phyloP scores from a whole-genome alignment of 2,329 filamentous ascomycete genomes.

The Exophiala sideris region DNA sequence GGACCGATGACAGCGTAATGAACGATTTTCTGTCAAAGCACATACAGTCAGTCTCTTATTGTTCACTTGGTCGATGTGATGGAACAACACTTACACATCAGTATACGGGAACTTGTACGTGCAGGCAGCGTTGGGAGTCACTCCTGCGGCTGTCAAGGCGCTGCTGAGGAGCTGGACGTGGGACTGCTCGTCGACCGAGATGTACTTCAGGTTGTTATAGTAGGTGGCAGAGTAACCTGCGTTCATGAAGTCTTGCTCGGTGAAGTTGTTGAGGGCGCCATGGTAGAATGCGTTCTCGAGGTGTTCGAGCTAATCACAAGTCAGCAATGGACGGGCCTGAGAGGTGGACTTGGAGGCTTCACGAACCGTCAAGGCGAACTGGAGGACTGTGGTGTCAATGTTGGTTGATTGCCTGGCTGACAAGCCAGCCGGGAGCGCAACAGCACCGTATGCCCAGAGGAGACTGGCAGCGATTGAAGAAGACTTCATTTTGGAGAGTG shows the following conservation, averaged over 20 bases:
- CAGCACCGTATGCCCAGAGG: neutral
- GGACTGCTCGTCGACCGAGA: slow-evolving; percentile 60
- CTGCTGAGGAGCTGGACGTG: slow-evolving; percentile 60
- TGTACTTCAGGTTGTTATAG: slow-evolving; percentile 57
- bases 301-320: slow-evolving; percentile 57
- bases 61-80: neutral
- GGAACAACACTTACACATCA: slow-evolving; percentile 9
- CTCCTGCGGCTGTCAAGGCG: slow-evolving; percentile 60
- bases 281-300: slow-evolving; percentile 71
- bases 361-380: slow-evolving; percentile 39
- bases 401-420: slow-evolving; percentile 47
- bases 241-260: slow-evolving; percentile 60
- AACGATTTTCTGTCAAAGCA: slow-evolving; percentile 48
- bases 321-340: no score
- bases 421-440: neutral
- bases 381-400: slow-evolving; percentile 54
- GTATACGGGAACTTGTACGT: slow-evolving; percentile 66
- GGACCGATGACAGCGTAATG: slow-evolving; percentile 64
- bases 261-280: slow-evolving; percentile 66
- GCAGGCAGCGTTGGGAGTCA: slow-evolving; percentile 65
- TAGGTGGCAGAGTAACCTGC: slow-evolving; percentile 56
- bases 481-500: no score
- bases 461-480: no score
- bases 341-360: slow-evolving; percentile 52
- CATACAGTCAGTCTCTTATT: no score